Evolutionary conservation across 305 asterid species (phyloP), one percentile per base, ranked within the genome.

Genomic region (Stenogyne calaminthoides): DNA sequence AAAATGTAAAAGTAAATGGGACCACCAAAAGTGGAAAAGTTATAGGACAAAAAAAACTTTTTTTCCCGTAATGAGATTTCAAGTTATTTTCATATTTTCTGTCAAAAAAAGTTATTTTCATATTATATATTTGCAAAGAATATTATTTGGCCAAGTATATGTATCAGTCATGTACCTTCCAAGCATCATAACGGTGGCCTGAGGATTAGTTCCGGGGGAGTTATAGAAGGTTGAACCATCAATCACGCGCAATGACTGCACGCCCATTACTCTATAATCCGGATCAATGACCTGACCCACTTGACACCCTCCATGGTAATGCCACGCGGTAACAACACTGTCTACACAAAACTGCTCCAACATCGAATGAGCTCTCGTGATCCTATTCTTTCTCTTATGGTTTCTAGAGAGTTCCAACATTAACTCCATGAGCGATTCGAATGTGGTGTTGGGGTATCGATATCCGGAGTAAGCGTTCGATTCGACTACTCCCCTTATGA

Each of bases 281-380:
- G 47, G n/a, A 42, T 93, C 96, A 0, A 93, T 91, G 0, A 93
- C 96, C 15, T 69, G 65, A 9, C 76, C 80, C 52, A 91, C 87
- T n/a, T 79, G 91, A 78, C 97, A 93, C 4, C 97, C 97, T 7
- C 98, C 97, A 42, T 93, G 98, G 58, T 84, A 91, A 75, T 91
- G 98, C 95, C 96, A 93, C 37, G 87, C 78, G 4, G 93, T 89
- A 82, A 83, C 74, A 44, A 91, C 92, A 3, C 91, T 85, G 74
- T 91, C 96, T 42, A 11, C 47, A 42, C 51, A 44, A 44, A 44
- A 44, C 51, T 89, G 93, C 82, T 89, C 91, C 83, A 81, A 19
- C 0, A 3, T 22, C 25, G 89, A 80, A 72, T 77, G 44, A 5
- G 83, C 55, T 15, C 59, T n/a, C 49, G 2, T 56, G 1, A 79